Evolutionary conservation across 78 protist species (phyloP), one percentile per base, ranked within the genome.

Genomic region (Monocercomonoides exilis): DNA sequence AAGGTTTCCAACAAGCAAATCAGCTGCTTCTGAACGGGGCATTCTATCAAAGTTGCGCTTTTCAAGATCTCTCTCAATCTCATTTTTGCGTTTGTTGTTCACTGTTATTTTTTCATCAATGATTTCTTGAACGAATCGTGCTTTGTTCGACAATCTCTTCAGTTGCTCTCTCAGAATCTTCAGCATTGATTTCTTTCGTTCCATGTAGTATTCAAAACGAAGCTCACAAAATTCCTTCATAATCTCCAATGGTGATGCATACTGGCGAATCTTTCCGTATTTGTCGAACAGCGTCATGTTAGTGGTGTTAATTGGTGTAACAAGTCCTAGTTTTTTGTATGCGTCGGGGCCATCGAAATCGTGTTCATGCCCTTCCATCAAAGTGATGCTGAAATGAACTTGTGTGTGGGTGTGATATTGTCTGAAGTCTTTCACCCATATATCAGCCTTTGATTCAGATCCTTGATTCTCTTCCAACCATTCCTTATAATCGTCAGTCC

Each of bases 241-340:
- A 42, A 97, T 88, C 29, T 91, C 93, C 36, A 45, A 79, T 4
- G 91, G 84, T 0, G 41, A 2, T 44, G 44, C 94, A 93, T 93
- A 96, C 90, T 87, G 88, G 44, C 77, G 77, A 46, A 98, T 91
- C 38, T 84, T 87, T 3, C 95, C 96, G 43, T 92, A 80, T 46
- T 84, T 77, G 87, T 95, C 96, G 64, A 95, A 98, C 3, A 93
- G 85, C 11, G 82, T 46, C 95, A 96, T 90, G 94, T 96, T 96
- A 36, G 95, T 1, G 38, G 87, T 64, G n/a, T 84, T 1, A 63
- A 94, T 41, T 64, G 45, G 32, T 54, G 70, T 54, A 11, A 21
- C 21, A 11, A 54, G 70, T 21, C 21, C 70, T 21, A 54, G 21
- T 21, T 11, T 29, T 29, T 54, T 11, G 21, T 54, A 54, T 54